phyloP scores from a whole-genome alignment of 1,284 basidiomycete genomes.

The Moesziomyces globuligerus region DNA sequence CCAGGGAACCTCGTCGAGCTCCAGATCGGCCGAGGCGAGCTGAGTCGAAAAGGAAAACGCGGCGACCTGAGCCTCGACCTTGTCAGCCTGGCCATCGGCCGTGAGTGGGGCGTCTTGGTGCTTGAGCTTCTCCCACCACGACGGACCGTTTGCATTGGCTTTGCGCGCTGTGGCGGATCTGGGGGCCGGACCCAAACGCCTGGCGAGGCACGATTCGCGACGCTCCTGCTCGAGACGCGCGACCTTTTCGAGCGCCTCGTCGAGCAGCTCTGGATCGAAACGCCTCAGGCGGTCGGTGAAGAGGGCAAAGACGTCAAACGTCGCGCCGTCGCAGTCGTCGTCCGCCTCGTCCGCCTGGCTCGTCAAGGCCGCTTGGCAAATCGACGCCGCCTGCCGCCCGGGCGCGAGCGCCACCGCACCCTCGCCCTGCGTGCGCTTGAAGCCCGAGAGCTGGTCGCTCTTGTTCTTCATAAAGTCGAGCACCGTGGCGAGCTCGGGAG shows the following conservation, averaged over 20 bases:
- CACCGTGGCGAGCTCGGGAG: constrained; percentile 67
- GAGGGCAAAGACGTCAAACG: constrained; percentile 40
- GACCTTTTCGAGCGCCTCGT: constrained; percentile 33
- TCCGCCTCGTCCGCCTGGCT: constrained; percentile 30
- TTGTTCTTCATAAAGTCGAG: constrained; percentile 69
- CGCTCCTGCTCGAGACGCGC: constrained; percentile 19
- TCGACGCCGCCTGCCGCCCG: constrained; percentile 23
- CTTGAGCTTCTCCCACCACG: constrained; percentile 43
- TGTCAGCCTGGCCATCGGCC: neutral
- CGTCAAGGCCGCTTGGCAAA: neutral
- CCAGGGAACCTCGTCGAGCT: constrained; percentile 37
- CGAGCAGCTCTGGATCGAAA: constrained; percentile 35
- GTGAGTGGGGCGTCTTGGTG: neutral
- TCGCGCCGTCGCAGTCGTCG: constrained; percentile 45
- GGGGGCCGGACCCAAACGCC: constrained; percentile 5
- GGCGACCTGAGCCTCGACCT: neutral
- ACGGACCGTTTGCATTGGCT: constrained; percentile 14
- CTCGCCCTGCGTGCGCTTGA: constrained; percentile 55
- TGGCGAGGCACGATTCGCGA: constrained; percentile 6
- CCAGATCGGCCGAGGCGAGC: constrained; percentile 12
- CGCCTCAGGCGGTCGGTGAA: constrained; percentile 47
- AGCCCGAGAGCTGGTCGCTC: constrained; percentile 69
- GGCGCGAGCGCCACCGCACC: constrained; percentile 10
- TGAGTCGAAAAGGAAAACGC: constrained; percentile 18
- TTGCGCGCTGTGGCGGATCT: constrained; percentile 1